phyloP scores from a whole-genome alignment of 352 stramenopile species.

The Saprolegnia diclina region DNA sequence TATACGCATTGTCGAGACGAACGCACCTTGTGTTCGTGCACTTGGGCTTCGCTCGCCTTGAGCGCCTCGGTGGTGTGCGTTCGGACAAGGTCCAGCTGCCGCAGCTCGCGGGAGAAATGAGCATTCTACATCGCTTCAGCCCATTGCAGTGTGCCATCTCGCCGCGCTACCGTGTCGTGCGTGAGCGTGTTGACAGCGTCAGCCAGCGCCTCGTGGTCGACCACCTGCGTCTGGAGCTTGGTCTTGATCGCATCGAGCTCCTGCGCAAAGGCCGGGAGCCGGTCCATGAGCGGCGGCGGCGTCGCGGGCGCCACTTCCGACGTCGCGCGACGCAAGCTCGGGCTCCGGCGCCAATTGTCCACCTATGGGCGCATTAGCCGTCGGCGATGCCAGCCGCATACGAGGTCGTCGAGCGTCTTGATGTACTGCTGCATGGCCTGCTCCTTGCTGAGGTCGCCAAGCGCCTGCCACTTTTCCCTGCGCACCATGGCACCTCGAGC shows the following conservation, averaged over 20 bases:
- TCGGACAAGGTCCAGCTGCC: constrained; percentile 15
- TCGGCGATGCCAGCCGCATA: not conserved
- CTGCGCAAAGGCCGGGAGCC: constrained; percentile 3
- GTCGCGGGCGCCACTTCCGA: not conserved
- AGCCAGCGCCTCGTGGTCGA: constrained; percentile 1
- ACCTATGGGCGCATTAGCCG: constrained; percentile 24
- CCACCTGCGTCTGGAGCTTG: constrained; percentile 1
- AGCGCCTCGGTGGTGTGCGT: not conserved
- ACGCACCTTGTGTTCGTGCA: constrained; percentile 3
- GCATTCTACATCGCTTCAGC: constrained; percentile 1
- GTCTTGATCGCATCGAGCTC: constrained; percentile 14
- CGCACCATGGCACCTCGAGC: constrained; percentile 1
- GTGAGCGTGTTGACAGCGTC: constrained; percentile 9
- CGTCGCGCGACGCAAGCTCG: constrained; percentile 22
- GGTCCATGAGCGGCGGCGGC: constrained; percentile 7
- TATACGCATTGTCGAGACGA: not conserved
- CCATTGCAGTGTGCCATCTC: not conserved
- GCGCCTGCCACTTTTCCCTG: constrained; percentile 67
- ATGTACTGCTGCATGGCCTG: constrained; percentile 79
- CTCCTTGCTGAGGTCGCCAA: constrained; percentile 61
- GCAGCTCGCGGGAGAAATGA: constrained; percentile 9
- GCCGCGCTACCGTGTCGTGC: constrained; percentile 6
- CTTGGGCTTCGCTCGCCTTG: constrained; percentile 1
- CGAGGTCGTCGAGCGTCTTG: constrained; percentile 63
- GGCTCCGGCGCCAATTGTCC: constrained; percentile 69